These are phyloP conservation scores for Tetracladium setigerum DNA, from an alignment of 495 filamentous ascomycete genomes.

Conservation along the genomic window DNA sequence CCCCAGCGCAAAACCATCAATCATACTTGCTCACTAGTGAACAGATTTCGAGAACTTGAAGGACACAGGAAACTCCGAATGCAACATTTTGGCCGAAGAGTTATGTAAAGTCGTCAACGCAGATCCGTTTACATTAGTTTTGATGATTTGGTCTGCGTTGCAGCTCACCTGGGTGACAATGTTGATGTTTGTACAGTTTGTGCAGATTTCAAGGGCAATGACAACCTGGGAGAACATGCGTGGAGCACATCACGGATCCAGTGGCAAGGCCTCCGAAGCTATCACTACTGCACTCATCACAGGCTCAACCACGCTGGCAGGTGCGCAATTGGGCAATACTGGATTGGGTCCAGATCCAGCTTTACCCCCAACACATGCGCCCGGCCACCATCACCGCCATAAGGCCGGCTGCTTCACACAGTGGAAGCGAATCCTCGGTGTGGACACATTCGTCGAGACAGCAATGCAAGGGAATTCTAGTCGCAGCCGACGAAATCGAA, in stretches of 20 bases:
- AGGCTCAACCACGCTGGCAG: slow-evolving; percentile 56
- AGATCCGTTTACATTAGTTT: slow-evolving; percentile 76
- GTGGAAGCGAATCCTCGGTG: slow-evolving; percentile 76
- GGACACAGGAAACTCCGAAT: slow-evolving; percentile 33
- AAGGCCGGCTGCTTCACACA: slow-evolving; percentile 60
- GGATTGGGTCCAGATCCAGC: slow-evolving; percentile 32
- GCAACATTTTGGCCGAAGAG: slow-evolving; percentile 65
- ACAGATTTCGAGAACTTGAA: slow-evolving; percentile 15
- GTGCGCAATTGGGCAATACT: slow-evolving; percentile 51
- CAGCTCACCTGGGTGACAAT: slow-evolving; percentile 94
- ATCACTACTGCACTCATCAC: slow-evolving; percentile 74
- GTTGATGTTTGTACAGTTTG: slow-evolving; percentile 84
- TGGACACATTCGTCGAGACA: slow-evolving; percentile 86
- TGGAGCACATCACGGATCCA: slow-evolving; percentile 50
- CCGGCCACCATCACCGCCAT: slow-evolving; percentile 39
- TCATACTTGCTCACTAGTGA: slow-evolving; percentile 2
- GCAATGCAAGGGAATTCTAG: slow-evolving; percentile 49
- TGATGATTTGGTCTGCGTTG: slow-evolving; percentile 67
- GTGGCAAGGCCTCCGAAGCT: slow-evolving; percentile 45
- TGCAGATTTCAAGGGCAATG: slow-evolving; percentile 84
- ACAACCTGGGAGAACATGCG: slow-evolving; percentile 96
- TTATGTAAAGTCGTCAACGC: slow-evolving; percentile 68
- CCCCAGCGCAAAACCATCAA: not conserved
- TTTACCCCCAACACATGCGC: slow-evolving; percentile 32
- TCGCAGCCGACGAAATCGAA: slow-evolving; percentile 46